Base-by-base conservation (phyloP, 805 yeast genomes). In the Lachancea sp. region DNA sequence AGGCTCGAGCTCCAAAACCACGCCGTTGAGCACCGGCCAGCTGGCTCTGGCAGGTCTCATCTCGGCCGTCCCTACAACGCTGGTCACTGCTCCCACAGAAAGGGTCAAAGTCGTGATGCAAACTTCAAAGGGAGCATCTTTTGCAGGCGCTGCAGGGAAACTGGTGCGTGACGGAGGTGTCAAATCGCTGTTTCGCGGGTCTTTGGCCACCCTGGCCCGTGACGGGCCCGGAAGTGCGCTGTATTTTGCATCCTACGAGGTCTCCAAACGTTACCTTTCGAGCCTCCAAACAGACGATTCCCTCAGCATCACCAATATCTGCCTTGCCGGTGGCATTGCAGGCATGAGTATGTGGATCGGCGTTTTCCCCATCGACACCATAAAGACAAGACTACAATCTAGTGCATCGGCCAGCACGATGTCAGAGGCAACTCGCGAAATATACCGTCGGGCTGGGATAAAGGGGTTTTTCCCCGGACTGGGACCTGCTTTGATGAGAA, bases 211-310 rank as follows among this genome's bases (percentile, higher is more conserved):
- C 1, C 69, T 91, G 50, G 95, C 96, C 16, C 79, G 99, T 65
- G 99, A 91, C 62, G 98, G 97, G 1, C 98, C 99, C 1, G 99
- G 99, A 1, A 83, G 95, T 13, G 98, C 98, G 0, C 73, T 88
- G 26, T 91, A 91, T 68, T 91, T 93, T 65, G 98, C 97, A 2
- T 86, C 96, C 1, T 91, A 91, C 65, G 99, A 91, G 65, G 73
- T 75, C 50, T 68, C 87, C 49, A 93, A 93, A 67, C 73, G 76
- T 46, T 67, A 62, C 47, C 71, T 85, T 53, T 73, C 88, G 11
- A 66, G 65, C 6, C 41, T 58, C 32, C 52, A 58, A 3, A 63
- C 61, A 40, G 79, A 78, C 30, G 70, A 75, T 46, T 71, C 77
- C 40, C 59, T 88, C 59, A 82, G 90, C 5, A 69, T 91, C 36